Evolutionary conservation across 495 filamentous ascomycete genomes (phyloP), one percentile per base, ranked within the genome.

Genomic region (Extremus antarcticus): DNA sequence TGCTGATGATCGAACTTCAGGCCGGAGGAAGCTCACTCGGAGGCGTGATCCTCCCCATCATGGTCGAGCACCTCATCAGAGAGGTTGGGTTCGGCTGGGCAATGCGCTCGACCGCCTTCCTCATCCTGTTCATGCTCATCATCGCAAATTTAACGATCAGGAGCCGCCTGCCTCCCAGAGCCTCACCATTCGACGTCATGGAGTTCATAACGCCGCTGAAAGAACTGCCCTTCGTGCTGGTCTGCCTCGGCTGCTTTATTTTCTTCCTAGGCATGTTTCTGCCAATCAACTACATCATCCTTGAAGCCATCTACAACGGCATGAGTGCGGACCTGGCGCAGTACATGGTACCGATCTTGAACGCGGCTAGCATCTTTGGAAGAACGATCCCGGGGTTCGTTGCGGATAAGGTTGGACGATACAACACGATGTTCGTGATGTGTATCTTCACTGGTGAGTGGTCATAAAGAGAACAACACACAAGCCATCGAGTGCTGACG

Each of bases 261-360:
- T 84, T 86, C 71, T 85, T 82, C 69, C 35, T 62, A 15, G 61
- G 63, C 11, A 51, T 62, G 39, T 59, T 62, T 39, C 60, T 88
- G 19, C 87, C 86, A 0, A 82, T 87, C 70, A 86, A 82, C 62
- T 90, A 80, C 62, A 71, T 91, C 35, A 79, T 83, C 25, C 71
- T 80, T 1, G 67, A 81, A 50, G 85, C 81, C 0, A 57, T 70
- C 54, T 52, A 69, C 49, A 66, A 78, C 50, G 85, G 84, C 32
- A 85, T 90, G 79, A 74, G 74, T 21, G 20, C 57, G 0, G 54
- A 63, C 3, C 66, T 90, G 10, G 74, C 80, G 2, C 69, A 69
- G n/a, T 89, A 90, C 61, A 68, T 89, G 13, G 66, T 89, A 24
- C 72, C 86, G 0, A 84, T 90, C 52, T 67, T 90, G 43, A 91